Percentiles rank a stretch among this genome's conserved stretches.
phyloP scores from a whole-genome alignment of 139 green algal genomes.

The Closterium sp. region DNA sequence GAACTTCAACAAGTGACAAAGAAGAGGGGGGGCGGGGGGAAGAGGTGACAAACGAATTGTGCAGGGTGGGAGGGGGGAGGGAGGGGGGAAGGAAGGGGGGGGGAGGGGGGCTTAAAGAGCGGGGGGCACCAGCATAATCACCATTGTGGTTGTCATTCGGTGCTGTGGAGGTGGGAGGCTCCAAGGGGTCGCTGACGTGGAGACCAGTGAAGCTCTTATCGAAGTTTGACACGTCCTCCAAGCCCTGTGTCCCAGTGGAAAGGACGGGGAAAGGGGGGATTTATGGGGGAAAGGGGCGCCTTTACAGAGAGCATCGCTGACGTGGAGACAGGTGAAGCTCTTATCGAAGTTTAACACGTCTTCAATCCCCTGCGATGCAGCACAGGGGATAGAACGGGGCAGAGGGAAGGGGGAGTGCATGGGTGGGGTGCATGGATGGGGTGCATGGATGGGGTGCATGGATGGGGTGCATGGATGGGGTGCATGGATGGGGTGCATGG shows the following conservation, averaged over 20 bases:
- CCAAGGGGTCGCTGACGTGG: background rate
- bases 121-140: background rate
- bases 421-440: background rate
- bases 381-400: too few relatives aligned
- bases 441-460: background rate
- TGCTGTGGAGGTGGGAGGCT: background rate
- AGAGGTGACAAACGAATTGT: too few relatives aligned
- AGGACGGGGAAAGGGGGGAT: background rate
- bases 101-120: too few relatives aligned
- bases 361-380: background rate
- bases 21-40: too few relatives aligned
- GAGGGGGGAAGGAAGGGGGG: background rate
- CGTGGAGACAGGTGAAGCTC: background rate
- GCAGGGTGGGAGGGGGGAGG: too few relatives aligned
- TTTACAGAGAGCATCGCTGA: background rate
- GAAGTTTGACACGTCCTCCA: slow-evolving; percentile 17
- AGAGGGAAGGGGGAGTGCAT: too few relatives aligned
- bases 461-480: background rate
- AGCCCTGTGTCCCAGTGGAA: background rate
- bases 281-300: background rate
- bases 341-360: background rate
- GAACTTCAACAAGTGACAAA: too few relatives aligned
- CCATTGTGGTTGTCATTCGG: background rate
- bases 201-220: slow-evolving; percentile 6
- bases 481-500: too few relatives aligned